Percentiles rank a stretch among this genome's conserved stretches.
Conservation (phyloP, 129 eudicot genomes). For the Chrysanthemum lavandulifolium region DNA sequence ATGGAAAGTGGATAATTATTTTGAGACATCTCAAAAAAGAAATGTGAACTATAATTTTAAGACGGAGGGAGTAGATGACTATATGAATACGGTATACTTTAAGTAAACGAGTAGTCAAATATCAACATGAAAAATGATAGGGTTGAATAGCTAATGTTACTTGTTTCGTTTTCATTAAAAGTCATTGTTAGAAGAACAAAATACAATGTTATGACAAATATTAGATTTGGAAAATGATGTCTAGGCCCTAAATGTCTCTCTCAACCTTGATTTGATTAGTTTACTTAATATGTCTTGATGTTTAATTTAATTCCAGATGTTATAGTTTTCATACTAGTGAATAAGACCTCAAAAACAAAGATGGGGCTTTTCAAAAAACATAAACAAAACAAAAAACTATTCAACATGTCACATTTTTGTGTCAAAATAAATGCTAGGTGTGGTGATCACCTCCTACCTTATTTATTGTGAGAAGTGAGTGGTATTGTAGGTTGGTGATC, state of each 20-base stretch:
- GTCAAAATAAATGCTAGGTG: background rate
- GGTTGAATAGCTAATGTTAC: background rate
- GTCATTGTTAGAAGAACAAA: background rate
- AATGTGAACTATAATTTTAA: no score
- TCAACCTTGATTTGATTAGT: background rate
- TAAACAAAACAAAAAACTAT: background rate
- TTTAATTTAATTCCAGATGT: background rate
- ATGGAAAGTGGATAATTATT: no score
- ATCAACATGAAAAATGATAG: no score
- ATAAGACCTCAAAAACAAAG: background rate
- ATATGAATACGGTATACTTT: background rate
- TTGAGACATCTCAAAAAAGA: no score
- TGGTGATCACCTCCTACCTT: background rate
- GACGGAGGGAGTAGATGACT: background rate
- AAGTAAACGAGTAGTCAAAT: no score
- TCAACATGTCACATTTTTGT: background rate
- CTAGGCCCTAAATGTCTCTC: background rate
- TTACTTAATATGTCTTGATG: background rate
- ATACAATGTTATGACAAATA: background rate
- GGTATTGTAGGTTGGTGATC: constrained; percentile 28
- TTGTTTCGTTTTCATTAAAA: no score
- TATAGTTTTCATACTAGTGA: background rate
- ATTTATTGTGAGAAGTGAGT: background rate
- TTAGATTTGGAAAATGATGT: background rate
- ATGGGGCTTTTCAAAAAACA: background rate